Evolutionary conservation across 1,139 yeast genomes (phyloP), one percentile per base, ranked within the genome.

Genomic region (Casaregolazyma lundiana): DNA sequence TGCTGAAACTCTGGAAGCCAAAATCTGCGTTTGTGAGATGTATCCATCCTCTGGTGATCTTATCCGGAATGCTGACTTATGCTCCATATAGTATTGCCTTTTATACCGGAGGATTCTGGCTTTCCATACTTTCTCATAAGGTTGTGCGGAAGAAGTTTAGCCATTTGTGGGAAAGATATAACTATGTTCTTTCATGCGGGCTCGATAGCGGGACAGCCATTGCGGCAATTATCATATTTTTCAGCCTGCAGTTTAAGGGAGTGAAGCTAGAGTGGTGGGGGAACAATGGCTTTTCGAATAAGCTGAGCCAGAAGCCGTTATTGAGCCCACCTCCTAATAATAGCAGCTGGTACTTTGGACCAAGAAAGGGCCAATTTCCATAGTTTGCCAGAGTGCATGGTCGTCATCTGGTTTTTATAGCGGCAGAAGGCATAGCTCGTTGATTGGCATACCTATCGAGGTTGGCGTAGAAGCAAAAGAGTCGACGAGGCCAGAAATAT

Each of bases 111-210:
- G 80, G 81, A n/a, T 59, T 80, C 41, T 75, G 76, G 53, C 57
- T 75, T 20, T 71, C 78, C 9, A 71, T 65, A 47, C 51, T 68
- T 26, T 81, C 80, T 65, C 79, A 77, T 76, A 69, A 70, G 58
- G 65, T 69, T 58, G 64, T 78, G 53, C 75, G 72, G 53, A 71
- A 64, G 54, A 68, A 75, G 52, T 75, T 71, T 56, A 55, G 68
- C 15, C 63, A 70, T 21, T 75, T 83, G 81, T 80, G 83, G 81
- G 78, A 75, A 50, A 78, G 76, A 61, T 81, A 80, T 63, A 79
- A 77, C 56, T 81, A 80, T 59, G 72, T 81, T 11, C 65, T 80
- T 34, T 71, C 80, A 17, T 71, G 77, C 50, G 84, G 78, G 2
- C 61, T 80, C 41, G 66, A 73, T 11, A 78, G 84, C 1, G 85